Evolutionary conservation across 805 yeast species (phyloP).

Genomic region (Lipomyces sp.): DNA sequence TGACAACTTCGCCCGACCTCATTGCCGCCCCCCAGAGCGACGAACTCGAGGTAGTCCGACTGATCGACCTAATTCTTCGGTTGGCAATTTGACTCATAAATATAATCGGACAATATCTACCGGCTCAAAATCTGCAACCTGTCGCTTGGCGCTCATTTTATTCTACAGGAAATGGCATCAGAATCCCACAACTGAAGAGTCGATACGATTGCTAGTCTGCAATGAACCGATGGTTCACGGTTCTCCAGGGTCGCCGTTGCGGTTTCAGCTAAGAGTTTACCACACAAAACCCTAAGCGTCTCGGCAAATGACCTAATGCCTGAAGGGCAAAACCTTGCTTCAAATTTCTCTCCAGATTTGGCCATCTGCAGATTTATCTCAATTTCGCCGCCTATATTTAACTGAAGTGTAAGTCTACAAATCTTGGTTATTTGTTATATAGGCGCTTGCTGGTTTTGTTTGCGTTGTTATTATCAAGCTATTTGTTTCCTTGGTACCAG

Average conservation of each 20-base stretch:
- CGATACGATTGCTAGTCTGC: background rate
- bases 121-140: conserved; percentile 16
- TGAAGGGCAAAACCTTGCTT: background rate
- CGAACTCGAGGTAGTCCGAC: conserved; percentile 61
- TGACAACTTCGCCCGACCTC: conserved; percentile 98
- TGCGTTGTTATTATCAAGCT: background rate
- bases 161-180: background rate
- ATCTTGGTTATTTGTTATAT: background rate
- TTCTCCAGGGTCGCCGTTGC: background rate
- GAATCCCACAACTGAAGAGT: background rate
- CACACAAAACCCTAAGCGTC: background rate
- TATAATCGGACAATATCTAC: conserved; percentile 4
- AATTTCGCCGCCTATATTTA: background rate
- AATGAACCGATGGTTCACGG: background rate
- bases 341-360: background rate
- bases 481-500: background rate
- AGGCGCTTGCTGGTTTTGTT: background rate
- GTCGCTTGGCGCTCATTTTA: background rate
- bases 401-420: background rate
- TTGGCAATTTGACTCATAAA: background rate
- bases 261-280: background rate
- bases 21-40: conserved; percentile 95
- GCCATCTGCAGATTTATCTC: background rate
- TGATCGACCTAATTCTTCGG: conserved; percentile 37
- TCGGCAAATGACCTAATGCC: background rate